These are phyloP conservation scores for Naumovozyma dairenensis DNA, from an alignment of 805 yeast species.

Conservation along the genomic window DNA sequence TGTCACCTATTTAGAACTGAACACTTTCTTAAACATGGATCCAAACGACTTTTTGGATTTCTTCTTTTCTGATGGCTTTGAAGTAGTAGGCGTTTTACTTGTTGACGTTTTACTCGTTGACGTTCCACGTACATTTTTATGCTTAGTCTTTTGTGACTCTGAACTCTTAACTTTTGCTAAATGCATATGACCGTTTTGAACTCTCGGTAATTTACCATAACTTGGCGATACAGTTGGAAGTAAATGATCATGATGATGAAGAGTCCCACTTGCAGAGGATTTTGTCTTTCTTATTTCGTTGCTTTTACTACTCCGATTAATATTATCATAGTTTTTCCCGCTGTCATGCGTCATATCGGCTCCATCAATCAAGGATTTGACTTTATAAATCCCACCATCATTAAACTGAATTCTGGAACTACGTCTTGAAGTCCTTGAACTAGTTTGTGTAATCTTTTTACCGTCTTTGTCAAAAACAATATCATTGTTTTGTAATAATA, in stretches of 20 bases:
- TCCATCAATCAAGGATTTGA: constrained; percentile 23
- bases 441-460: constrained; percentile 7
- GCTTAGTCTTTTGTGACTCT: constrained; percentile 2
- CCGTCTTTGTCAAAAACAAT: constrained; percentile 9
- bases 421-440: constrained; percentile 15
- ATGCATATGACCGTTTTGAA: neutral
- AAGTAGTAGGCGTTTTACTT: neutral
- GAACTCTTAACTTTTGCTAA: constrained; percentile 1
- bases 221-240: neutral
- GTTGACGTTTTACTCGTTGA: neutral
- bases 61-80: constrained; percentile 6
- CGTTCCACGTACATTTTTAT: neutral
- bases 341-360: constrained; percentile 4
- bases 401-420: constrained; percentile 23
- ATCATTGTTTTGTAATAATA: constrained; percentile 4
- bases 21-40: constrained; percentile 15
- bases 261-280: constrained; percentile 9
- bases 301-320: neutral
- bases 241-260: constrained; percentile 4
- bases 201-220: neutral
- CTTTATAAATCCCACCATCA: constrained; percentile 23
- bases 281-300: constrained; percentile 16
- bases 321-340: neutral
- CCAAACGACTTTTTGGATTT: constrained; percentile 9
- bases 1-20: neutral